These are phyloP conservation scores for Auricularia sp. DNA, from an alignment of 768 basidiomycete genomes.

Conservation along the genomic window DNA sequence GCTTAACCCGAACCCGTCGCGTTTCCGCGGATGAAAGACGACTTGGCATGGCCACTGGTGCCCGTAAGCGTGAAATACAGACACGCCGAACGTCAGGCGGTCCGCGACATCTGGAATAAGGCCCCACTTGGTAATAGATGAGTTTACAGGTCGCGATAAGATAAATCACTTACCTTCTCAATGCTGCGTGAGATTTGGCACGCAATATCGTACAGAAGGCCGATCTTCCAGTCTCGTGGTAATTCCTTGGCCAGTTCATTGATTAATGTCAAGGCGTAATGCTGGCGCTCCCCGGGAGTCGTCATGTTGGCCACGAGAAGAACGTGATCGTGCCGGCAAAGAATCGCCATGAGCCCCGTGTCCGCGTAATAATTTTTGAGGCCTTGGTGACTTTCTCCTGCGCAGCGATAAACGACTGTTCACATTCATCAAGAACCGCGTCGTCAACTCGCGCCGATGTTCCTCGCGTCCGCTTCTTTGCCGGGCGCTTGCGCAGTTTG, in stretches of 20 bases:
- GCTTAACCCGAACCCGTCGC: slow-evolving; percentile 2
- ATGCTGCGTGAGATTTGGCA: slow-evolving; percentile 25
- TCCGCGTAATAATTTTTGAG: slow-evolving; percentile 4
- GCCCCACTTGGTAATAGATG: slow-evolving; percentile 3
- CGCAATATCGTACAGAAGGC: slow-evolving; percentile 26
- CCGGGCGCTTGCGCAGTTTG: not conserved
- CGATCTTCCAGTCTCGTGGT: slow-evolving; percentile 19
- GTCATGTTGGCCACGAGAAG: slow-evolving; percentile 7
- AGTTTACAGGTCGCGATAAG: not conserved
- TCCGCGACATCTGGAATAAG: slow-evolving; percentile 7
- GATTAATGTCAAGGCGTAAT: slow-evolving; percentile 7
- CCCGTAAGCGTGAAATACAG: slow-evolving; percentile 24
- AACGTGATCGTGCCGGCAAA: slow-evolving; percentile 8
- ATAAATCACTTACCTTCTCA: slow-evolving; percentile 1
- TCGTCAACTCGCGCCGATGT: not conserved
- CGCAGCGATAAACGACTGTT: slow-evolving; percentile 7
- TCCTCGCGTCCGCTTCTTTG: not conserved
- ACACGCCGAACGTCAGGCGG: slow-evolving; percentile 22
- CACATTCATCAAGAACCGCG: slow-evolving; percentile 4
- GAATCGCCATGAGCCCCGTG: slow-evolving; percentile 8
- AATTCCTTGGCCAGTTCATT: not conserved
- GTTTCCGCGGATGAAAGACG: slow-evolving; percentile 3
- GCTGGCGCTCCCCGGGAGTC: slow-evolving; percentile 7
- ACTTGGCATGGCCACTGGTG: slow-evolving; percentile 7
- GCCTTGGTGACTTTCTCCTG: slow-evolving; percentile 6